Conservation (phyloP, 2,329 filamentous ascomycete genomes). For the Pseudocercospora cruenta region DNA sequence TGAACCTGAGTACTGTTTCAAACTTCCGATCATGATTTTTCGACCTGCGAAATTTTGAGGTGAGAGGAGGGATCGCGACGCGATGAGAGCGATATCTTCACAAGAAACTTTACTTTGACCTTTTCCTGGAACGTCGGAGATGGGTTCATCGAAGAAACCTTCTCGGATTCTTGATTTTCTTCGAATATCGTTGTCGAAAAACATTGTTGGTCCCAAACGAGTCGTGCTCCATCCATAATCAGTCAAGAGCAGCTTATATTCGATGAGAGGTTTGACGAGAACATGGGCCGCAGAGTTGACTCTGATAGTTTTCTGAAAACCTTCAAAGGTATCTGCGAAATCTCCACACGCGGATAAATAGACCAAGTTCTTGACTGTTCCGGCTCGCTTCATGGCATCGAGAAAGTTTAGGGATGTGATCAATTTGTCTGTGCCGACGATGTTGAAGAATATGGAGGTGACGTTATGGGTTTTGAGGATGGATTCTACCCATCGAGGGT, state of each 20-base stretch:
- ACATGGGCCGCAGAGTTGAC: slow-evolving; percentile 15
- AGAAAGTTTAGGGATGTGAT: slow-evolving; percentile 23
- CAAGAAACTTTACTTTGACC: slow-evolving; percentile 19
- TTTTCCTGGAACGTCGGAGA: slow-evolving; percentile 8
- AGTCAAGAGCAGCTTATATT: slow-evolving; percentile 18
- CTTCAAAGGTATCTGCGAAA: slow-evolving; percentile 10
- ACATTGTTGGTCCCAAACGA: slow-evolving; percentile 22
- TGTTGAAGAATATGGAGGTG: slow-evolving; percentile 21
- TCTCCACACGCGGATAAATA: slow-evolving; percentile 23
- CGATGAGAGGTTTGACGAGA: slow-evolving; percentile 22
- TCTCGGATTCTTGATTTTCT: slow-evolving; percentile 15
- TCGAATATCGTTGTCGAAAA: slow-evolving; percentile 23
- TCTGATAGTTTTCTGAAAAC: slow-evolving; percentile 7
- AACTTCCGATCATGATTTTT: slow-evolving; percentile 24
- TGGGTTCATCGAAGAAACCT: slow-evolving; percentile 20
- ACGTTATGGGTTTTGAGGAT: slow-evolving; percentile 21
- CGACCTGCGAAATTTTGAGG: slow-evolving; percentile 14
- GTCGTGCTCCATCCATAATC: slow-evolving; percentile 18
- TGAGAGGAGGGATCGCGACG: slow-evolving; percentile 11
- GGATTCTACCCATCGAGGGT: slow-evolving; percentile 21
- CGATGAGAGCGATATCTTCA: slow-evolving; percentile 18
- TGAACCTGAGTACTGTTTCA: slow-evolving; percentile 9
- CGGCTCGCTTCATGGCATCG: slow-evolving; percentile 18
- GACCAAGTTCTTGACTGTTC: slow-evolving; percentile 22
- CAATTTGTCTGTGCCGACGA: slow-evolving; percentile 22